Base-by-base conservation (phyloP, 1,284 basidiomycete genomes). In the Moniliophthora roreri region DNA sequence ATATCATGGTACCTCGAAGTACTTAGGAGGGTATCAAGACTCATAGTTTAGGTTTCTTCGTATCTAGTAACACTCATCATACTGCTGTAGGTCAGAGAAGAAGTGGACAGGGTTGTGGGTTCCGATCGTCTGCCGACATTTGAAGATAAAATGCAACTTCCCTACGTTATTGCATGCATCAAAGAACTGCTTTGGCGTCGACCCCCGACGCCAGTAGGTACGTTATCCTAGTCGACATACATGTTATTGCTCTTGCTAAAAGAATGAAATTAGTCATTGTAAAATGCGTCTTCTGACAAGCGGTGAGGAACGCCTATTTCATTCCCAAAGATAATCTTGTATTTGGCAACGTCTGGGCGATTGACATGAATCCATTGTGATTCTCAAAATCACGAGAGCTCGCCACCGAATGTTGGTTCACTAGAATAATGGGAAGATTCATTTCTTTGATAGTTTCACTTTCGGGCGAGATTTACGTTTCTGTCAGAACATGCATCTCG, bases 311-410 rank as follows among this genome's bases (percentile, higher is more conserved):
- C n/a, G 72, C 69, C 4, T 72, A 71, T 53, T 56, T 61, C n/a
- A 63, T 76, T 6, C 72, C 72, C 1, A 60, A 61, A n/a, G 70
- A 67, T 13, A 65, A 68, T 3, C 62, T 69, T 28, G 58, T 73
- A 9, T 59, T 69, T 13, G 55, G 59, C 2, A 73, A 73, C 56
- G 53, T 53, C 4, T 71, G 65, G 72, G 71, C 72, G 1, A 75
- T 77, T 52, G 57, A 75, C 15, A 70, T 73, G 42, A 67, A 77
- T 53, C 66, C 71, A 54, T 59, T 54, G 6, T 52, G 63, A 13
- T 77, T 73, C 56, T 64, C 69, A 1, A 63, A 75, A 26, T 72
- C 76, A 3, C 62, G 66, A 15, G 54, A 51, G 3, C 77, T 77
- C 61, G 65, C 66, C 16, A 75, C 75, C 11, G 72, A 73, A 46